Conservation (phyloP, 176 grass and related monocot species). For the Cocos nucifera region DNA sequence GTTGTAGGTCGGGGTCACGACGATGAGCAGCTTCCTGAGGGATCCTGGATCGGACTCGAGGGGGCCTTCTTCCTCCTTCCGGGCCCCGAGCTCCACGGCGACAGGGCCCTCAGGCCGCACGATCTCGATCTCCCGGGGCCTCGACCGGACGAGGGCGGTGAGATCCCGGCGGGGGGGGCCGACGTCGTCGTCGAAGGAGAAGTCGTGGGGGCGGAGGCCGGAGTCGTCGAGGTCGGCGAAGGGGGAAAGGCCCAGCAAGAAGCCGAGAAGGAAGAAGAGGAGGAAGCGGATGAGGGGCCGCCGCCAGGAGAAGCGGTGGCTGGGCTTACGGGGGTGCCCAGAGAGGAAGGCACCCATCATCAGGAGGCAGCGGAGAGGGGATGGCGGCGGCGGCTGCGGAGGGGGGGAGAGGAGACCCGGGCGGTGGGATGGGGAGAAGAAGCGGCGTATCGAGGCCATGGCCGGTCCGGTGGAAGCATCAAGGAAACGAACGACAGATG, state of each 20-base stretch:
- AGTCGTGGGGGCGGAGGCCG: slow-evolving; percentile 18
- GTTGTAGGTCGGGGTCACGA: slow-evolving; percentile 27
- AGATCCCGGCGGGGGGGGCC: neutral
- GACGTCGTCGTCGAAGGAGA: neutral
- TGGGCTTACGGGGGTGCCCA: too few species aligned
- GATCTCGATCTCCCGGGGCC: too few species aligned
- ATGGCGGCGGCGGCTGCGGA: too few species aligned
- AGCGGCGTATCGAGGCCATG: slow-evolving; percentile 36
- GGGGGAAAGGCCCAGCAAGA: slow-evolving; percentile 45
- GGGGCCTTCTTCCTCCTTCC: too few species aligned
- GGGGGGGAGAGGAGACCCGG: neutral
- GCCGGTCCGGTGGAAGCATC: slow-evolving; percentile 27
- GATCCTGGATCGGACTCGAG: too few species aligned
- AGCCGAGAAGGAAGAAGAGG: slow-evolving; percentile 53
- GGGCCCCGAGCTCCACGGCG: too few species aligned
- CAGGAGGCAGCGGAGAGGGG: too few species aligned
- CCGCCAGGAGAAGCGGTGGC: slow-evolving; percentile 37
- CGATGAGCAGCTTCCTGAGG: slow-evolving; percentile 28
- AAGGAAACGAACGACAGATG: neutral
- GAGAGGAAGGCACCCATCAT: too few species aligned
- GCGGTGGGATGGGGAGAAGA: slow-evolving; percentile 8
- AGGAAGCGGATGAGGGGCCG: slow-evolving; percentile 35
- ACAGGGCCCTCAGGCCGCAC: too few species aligned
- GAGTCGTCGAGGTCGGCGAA: slow-evolving; percentile 44
- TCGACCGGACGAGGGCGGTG: too few species aligned